These are phyloP conservation scores for Calonectria montana DNA, from an alignment of 2,329 filamentous ascomycete species.

Conservation along the genomic window DNA sequence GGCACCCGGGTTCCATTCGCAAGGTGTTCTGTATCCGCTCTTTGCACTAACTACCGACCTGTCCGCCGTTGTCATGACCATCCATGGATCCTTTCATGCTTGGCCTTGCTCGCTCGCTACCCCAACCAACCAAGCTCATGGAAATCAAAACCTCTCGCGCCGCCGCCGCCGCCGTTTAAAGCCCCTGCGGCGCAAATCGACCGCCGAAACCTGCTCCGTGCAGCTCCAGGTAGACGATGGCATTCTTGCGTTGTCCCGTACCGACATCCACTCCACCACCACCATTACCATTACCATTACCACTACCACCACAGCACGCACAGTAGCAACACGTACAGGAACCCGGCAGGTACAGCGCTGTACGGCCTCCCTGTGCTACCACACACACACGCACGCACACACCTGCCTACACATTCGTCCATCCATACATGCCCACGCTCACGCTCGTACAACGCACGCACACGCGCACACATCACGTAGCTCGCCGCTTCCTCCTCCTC, in stretches of 20 bases:
- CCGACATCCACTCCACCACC: background rate
- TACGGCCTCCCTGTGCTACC: background rate
- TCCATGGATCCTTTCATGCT: conserved; percentile 31
- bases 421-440: background rate
- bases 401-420: background rate
- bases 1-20: conserved; percentile 3
- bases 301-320: background rate
- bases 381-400: conserved; percentile 4
- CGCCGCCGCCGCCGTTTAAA: background rate
- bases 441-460: conserved; percentile 1
- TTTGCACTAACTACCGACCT: conserved; percentile 11
- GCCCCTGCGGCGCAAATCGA: conserved; percentile 5
- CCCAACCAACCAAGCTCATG: conserved; percentile 1
- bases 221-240: background rate
- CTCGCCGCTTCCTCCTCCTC: background rate
- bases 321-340: background rate
- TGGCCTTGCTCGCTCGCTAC: conserved; percentile 1
- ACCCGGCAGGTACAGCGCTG: conserved; percentile 3
- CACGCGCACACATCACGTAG: background rate
- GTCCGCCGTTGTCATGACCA: conserved; percentile 19
- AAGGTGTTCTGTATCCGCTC: conserved; percentile 7
- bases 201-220: background rate
- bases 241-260: background rate
- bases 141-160: background rate
- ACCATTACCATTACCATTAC: background rate